These are phyloP conservation scores for Breviolum minutum DNA, from an alignment of 73 alveolate species.

Conservation along the genomic window DNA sequence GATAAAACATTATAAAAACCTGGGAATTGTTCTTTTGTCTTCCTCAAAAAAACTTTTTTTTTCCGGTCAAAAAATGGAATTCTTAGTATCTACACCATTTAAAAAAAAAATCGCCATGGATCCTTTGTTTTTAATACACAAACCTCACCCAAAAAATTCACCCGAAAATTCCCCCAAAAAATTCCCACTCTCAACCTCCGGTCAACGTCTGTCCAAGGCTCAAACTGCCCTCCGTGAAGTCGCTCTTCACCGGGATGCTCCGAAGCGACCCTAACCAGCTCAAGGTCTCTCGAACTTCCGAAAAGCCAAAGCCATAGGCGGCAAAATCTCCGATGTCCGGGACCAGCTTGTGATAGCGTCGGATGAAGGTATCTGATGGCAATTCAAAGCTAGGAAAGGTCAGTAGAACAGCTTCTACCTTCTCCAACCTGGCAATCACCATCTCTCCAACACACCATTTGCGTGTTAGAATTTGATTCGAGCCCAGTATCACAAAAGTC, in stretches of 20 bases:
- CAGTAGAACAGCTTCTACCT: constrained; percentile 28
- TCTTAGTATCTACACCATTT: too few species aligned
- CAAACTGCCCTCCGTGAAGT: constrained; percentile 5
- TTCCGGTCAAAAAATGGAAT: too few species aligned
- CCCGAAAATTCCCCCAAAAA: too few species aligned
- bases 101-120: too few species aligned
- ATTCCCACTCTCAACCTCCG: too few species aligned
- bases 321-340: constrained; percentile 56
- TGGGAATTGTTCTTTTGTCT: too few species aligned
- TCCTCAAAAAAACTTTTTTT: too few species aligned
- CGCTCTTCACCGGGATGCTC: not conserved
- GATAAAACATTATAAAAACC: too few species aligned
- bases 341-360: not conserved
- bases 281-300: constrained; percentile 45
- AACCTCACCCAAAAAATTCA: too few species aligned
- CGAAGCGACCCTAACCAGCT: constrained; percentile 12
- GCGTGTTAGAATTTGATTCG: not conserved
- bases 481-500: constrained; percentile 38
- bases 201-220: not conserved
- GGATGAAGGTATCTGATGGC: not conserved
- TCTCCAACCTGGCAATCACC: constrained; percentile 36
- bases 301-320: constrained; percentile 40
- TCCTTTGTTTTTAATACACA: too few species aligned
- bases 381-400: constrained; percentile 10
- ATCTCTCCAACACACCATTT: constrained; percentile 60